A percentile compares a stretch with the other conserved stretches of the same genome.
These are phyloP conservation scores for Trematosphaeria pertusa DNA, from an alignment of 2,329 filamentous ascomycete genomes.

Conservation along the genomic window DNA sequence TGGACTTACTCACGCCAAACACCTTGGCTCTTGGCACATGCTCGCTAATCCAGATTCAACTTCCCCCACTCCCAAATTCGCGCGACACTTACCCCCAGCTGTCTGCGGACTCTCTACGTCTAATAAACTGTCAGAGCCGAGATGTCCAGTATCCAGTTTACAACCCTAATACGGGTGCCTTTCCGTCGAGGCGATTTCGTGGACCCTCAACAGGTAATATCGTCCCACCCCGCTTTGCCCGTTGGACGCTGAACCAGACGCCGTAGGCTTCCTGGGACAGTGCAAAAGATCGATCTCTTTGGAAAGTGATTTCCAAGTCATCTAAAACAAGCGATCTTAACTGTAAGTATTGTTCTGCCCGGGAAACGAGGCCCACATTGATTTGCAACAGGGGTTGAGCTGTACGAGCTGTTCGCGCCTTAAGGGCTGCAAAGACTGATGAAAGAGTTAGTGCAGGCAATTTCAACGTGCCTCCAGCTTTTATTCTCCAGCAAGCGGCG, in stretches of 20 bases:
- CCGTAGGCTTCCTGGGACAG: slow-evolving; percentile 84
- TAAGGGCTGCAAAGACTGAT: slow-evolving; percentile 3
- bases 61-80: too few relatives aligned
- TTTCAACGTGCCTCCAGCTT: slow-evolving; percentile 86
- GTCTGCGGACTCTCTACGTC: too few relatives aligned
- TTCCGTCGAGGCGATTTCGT: slow-evolving; percentile 87
- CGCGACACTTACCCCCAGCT: too few relatives aligned
- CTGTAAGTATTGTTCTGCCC: slow-evolving; percentile 63
- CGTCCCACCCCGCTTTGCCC: neutral
- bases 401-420: slow-evolving; percentile 63
- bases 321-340: slow-evolving; percentile 82
- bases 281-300: slow-evolving; percentile 84
- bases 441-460: slow-evolving; percentile 62
- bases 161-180: slow-evolving; percentile 87
- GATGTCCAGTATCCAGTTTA: slow-evolving; percentile 57
- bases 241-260: too few relatives aligned
- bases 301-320: slow-evolving; percentile 85
- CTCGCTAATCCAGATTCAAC: too few relatives aligned
- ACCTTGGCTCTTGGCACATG: too few relatives aligned
- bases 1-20: too few relatives aligned
- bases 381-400: slow-evolving; percentile 68
- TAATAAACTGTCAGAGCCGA: too few relatives aligned
- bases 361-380: slow-evolving; percentile 13
- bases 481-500: slow-evolving; percentile 90
- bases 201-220: slow-evolving; percentile 79